Evolutionary conservation across 108 stramenopile genomes (phyloP).

Genomic region (Cyclotella choctawhatcheeana): DNA sequence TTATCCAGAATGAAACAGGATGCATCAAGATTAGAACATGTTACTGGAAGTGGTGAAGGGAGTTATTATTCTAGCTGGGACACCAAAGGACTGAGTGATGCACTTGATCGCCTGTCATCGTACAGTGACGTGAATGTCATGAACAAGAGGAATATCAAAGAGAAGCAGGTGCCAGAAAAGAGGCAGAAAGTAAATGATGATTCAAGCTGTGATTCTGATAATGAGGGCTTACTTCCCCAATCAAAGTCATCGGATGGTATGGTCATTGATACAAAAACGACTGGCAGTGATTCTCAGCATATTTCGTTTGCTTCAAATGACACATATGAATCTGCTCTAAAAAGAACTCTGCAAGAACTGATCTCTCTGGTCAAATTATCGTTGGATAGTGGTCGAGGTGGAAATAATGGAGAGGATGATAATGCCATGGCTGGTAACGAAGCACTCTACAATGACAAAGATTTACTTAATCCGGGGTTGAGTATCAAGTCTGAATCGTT

Average conservation of each 20-base stretch:
- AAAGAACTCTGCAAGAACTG: constrained; percentile 27
- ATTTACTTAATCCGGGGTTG: constrained; percentile 22
- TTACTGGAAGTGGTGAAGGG: not conserved
- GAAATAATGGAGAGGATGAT: constrained; percentile 3
- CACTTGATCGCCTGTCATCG: constrained; percentile 13
- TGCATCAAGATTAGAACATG: not conserved
- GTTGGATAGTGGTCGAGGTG: constrained; percentile 1
- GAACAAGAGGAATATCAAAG: not conserved
- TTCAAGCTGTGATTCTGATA: constrained; percentile 7
- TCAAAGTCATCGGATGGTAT: not conserved
- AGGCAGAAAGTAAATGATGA: constrained; percentile 3
- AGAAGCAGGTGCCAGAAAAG: constrained; percentile 12
- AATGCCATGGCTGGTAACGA: not conserved
- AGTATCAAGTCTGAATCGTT: constrained; percentile 38
- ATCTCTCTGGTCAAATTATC: constrained; percentile 29
- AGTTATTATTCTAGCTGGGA: constrained; percentile 1
- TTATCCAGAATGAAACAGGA: constrained; percentile 20
- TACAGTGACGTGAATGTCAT: not conserved
- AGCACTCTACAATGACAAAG: constrained; percentile 18
- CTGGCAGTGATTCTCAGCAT: not conserved
- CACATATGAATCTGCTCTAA: constrained; percentile 24
- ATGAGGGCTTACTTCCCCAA: constrained; percentile 2
- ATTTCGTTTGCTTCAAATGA: constrained; percentile 21
- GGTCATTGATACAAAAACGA: not conserved
- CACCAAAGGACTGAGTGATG: constrained; percentile 14